Evolutionary conservation across 805 yeast species (phyloP).

Genomic region (Kodamaea leandrae): DNA sequence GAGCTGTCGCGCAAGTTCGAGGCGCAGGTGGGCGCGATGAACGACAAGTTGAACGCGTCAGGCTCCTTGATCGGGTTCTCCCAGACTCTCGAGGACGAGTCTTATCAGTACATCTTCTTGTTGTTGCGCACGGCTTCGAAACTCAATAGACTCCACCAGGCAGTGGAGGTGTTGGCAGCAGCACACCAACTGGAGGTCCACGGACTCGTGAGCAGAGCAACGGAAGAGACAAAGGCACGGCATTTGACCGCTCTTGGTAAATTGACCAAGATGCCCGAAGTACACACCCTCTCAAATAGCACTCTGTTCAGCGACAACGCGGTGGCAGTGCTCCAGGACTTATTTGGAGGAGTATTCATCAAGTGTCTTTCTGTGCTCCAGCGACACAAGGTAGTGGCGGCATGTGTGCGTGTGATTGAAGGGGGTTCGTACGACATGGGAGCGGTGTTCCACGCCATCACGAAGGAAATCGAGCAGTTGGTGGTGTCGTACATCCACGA

Average conservation of each 20-base stretch:
- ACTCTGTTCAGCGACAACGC: constrained; percentile 43
- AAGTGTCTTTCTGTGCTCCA: constrained; percentile 64
- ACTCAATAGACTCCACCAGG: constrained; percentile 58
- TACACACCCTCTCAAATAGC: constrained; percentile 24
- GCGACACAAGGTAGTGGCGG: constrained; percentile 64
- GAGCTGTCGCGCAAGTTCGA: constrained; percentile 32
- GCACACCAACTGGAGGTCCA: constrained; percentile 62
- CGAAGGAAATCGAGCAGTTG: constrained; percentile 31
- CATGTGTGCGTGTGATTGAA: constrained; percentile 42
- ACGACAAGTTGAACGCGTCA: constrained; percentile 20
- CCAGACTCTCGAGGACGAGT: constrained; percentile 28
- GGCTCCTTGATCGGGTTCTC: not conserved
- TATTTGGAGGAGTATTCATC: constrained; percentile 68
- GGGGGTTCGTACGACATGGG: constrained; percentile 17
- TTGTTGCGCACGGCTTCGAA: constrained; percentile 57
- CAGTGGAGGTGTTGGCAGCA: constrained; percentile 51
- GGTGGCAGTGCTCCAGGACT: constrained; percentile 59
- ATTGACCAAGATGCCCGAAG: constrained; percentile 24
- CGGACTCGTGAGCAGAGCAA: constrained; percentile 56
- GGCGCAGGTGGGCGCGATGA: constrained; percentile 19
- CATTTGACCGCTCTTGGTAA: constrained; percentile 40
- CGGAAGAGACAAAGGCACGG: constrained; percentile 61
- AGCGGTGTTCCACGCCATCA: constrained; percentile 15
- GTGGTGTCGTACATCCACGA: constrained; percentile 35
- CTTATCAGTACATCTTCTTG: constrained; percentile 52